These are phyloP conservation scores for Myxozyma nipponensis DNA, from an alignment of 805 yeast species.

Conservation along the genomic window DNA sequence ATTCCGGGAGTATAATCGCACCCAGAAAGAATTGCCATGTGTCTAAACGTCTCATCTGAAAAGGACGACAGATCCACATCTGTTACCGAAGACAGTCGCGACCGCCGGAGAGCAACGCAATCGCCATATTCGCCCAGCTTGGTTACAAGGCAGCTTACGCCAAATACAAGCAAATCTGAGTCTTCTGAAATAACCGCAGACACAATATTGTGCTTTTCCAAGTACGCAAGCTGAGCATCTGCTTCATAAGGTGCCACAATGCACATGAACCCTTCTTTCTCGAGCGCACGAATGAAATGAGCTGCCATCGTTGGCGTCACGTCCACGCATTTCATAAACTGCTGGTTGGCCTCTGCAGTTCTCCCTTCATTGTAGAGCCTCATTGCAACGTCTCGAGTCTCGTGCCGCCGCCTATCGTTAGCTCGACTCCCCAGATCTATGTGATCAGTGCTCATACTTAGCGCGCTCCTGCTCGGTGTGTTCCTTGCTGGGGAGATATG, in stretches of 20 bases:
- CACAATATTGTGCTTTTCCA: constrained; percentile 69
- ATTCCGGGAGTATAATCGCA: constrained; percentile 94
- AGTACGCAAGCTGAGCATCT: constrained; percentile 91
- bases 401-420: constrained; percentile 42
- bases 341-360: constrained; percentile 57
- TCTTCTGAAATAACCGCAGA: constrained; percentile 91
- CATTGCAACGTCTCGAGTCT: constrained; percentile 56
- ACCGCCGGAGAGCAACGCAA: constrained; percentile 65
- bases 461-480: constrained; percentile 67
- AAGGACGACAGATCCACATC: constrained; percentile 49
- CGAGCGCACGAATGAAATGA: constrained; percentile 64
- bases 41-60: constrained; percentile 56
- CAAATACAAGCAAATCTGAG: constrained; percentile 87
- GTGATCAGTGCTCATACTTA: constrained; percentile 27
- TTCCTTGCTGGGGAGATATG: constrained; percentile 71
- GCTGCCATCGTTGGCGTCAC: constrained; percentile 91
- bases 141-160: constrained; percentile 70
- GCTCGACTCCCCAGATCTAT: not conserved
- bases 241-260: constrained; percentile 98
- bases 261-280: constrained; percentile 53
- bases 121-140: constrained; percentile 67
- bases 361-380: constrained; percentile 52
- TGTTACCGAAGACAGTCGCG: constrained; percentile 49
- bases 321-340: constrained; percentile 73
- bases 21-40: constrained; percentile 86